Evolutionary conservation across 2,329 filamentous ascomycete species (phyloP).

Genomic region (Diaporthe eres): DNA sequence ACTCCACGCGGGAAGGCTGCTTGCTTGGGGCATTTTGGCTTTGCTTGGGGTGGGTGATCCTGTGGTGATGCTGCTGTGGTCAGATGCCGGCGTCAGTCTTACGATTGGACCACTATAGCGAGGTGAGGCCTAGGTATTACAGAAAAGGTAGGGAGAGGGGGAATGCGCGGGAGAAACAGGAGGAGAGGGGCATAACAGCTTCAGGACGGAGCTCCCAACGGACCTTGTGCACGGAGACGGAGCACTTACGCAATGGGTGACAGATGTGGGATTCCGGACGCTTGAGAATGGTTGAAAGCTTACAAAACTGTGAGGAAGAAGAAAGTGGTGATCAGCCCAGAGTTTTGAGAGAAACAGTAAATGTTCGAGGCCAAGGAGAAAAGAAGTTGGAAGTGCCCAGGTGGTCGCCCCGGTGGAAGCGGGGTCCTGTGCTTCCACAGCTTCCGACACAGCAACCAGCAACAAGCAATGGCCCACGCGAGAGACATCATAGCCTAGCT

Average conservation of each 20-base stretch:
- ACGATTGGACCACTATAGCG: not conserved
- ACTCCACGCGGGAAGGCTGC: constrained; percentile 88
- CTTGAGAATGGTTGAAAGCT: not conserved
- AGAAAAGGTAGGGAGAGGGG: no score
- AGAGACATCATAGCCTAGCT: constrained; percentile 26
- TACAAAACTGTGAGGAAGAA: not conserved
- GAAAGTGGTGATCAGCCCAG: constrained; percentile 1
- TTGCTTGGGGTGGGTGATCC: constrained; percentile 13
- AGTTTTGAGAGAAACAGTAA: not conserved
- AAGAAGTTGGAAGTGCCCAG: constrained; percentile 20
- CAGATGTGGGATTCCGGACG: not conserved
- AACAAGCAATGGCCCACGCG: not conserved
- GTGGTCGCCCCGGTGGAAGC: constrained; percentile 37
- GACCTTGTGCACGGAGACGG: not conserved
- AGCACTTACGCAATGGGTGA: not conserved
- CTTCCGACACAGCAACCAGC: constrained; percentile 34
- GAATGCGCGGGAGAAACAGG: not conserved
- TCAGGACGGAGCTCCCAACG: not conserved
- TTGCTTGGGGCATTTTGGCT: constrained; percentile 81
- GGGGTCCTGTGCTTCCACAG: constrained; percentile 40
- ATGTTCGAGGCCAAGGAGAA: not conserved
- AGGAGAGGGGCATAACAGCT: not conserved
- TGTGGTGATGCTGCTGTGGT: constrained; percentile 13
- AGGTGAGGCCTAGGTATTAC: not conserved
- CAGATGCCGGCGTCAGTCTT: not conserved